These are phyloP conservation scores for Fusarium miscanthi DNA, from an alignment of 2,329 filamentous ascomycete species.

Conservation along the genomic window DNA sequence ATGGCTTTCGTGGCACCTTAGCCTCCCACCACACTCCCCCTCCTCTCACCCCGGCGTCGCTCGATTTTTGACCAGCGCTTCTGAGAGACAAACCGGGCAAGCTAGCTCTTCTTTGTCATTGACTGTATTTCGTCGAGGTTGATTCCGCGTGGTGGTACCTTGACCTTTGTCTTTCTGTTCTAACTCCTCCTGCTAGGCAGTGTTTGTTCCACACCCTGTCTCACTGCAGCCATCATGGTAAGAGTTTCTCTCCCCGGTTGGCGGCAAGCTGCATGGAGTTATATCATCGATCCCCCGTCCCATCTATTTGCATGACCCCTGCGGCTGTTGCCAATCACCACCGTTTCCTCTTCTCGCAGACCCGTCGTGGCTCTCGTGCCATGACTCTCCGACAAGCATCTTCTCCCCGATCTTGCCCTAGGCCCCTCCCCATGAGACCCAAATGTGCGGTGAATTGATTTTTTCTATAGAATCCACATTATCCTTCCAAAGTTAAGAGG, in stretches of 20 bases:
- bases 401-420: conserved; percentile 43
- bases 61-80: conserved; percentile 45
- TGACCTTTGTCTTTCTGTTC: conserved; percentile 47
- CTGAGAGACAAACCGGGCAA: conserved; percentile 44
- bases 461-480: conserved; percentile 48
- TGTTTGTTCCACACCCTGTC: conserved; percentile 49
- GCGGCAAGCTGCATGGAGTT: conserved; percentile 59
- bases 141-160: conserved; percentile 53
- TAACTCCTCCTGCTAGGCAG: conserved; percentile 36
- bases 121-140: conserved; percentile 50
- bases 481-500: conserved; percentile 46
- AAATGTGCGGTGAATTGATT: conserved; percentile 56
- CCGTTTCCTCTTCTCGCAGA: conserved; percentile 39
- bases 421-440: conserved; percentile 37
- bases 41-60: conserved; percentile 48
- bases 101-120: conserved; percentile 49
- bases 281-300: conserved; percentile 55
- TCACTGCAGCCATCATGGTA: conserved; percentile 61
- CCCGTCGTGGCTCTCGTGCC: conserved; percentile 44
- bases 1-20: conserved; percentile 52
- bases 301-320: conserved; percentile 44
- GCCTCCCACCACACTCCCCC: conserved; percentile 49
- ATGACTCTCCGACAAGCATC: conserved; percentile 45
- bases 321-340: conserved; percentile 43
- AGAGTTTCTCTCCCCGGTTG: conserved; percentile 54